Evolutionary conservation across 208 protist species (phyloP), one percentile per base, ranked within the genome.

Genomic region (Lotmaria passim): DNA sequence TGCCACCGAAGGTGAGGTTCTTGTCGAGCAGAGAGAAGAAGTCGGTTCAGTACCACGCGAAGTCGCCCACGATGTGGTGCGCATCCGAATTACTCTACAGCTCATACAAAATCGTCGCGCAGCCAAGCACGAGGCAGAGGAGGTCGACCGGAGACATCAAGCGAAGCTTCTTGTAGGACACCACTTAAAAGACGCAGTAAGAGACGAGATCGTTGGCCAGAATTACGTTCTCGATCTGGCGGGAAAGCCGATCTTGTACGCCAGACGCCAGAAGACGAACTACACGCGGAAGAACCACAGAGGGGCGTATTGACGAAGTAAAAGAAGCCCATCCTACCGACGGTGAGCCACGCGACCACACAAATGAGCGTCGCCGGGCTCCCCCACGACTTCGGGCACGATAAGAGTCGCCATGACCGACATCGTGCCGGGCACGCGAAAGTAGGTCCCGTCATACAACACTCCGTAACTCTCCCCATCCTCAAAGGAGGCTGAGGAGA

Each of bases 11-110:
- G 21, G 83, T 89, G 26, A 98, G 83, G 47, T 96, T 82, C 59
- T 90, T 89, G 68, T 98, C 93, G 30, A 98, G 74, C 7, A 98
- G 78, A 67, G 98, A 98, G 88, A 98, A 98, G 78, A 98, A 98
- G 81, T 98, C 97, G 23, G 96, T 95, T 95, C 97, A 98, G 76
- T 98, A 98, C 96, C 97, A 99, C 11, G 96, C 96, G 71, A 93
- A 98, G 73, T 98, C 95, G 41, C 96, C 94, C 46, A 99, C 89
- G 36, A 98, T 92, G 61, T 95, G 91, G 73, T 98, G 95, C n/a
- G 96, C 96, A 74, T 98, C 96, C 0, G 87, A 71, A 78, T 98
- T 99, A 48, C 95, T 86, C 91, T 91, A 98, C 53, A 97, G 79
- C 23, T 93, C 95, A 73, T 98, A 98, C 3, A 69, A 63, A 58